Evolutionary conservation across 306 rosid genomes (phyloP).

Genomic region (Lablab purpureus): DNA sequence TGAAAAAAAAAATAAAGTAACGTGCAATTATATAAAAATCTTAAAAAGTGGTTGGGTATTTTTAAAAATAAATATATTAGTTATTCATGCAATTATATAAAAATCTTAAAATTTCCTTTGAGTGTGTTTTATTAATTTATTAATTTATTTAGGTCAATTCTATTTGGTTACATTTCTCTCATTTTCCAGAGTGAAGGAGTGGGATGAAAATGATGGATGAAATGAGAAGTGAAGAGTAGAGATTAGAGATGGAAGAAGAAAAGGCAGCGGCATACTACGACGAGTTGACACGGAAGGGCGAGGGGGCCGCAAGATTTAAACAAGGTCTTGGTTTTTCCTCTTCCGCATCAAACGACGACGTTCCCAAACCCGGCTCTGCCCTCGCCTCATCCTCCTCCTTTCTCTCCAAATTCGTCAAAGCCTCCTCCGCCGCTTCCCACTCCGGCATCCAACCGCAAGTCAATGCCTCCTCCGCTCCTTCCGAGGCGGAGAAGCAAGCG

Average conservation of each 20-base stretch:
- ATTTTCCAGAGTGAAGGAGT: not conserved
- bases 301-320: constrained; percentile 88
- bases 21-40: too few relatives aligned
- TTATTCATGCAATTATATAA: too few relatives aligned
- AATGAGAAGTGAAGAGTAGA: not conserved
- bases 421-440: constrained; percentile 70
- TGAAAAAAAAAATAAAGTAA: too few relatives aligned
- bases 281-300: constrained; percentile 81
- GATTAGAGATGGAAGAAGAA: constrained; percentile 75
- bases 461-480: constrained; percentile 70
- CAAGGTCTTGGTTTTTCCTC: constrained; percentile 87
- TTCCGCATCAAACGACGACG: constrained; percentile 52
- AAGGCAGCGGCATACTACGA: constrained; percentile 96
- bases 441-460: constrained; percentile 65
- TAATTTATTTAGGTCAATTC: too few relatives aligned
- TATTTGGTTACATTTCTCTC: not conserved
- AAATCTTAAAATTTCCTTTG: too few relatives aligned
- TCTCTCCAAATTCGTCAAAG: constrained; percentile 80
- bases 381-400: constrained; percentile 69
- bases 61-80: too few relatives aligned
- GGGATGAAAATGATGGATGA: not conserved
- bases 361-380: constrained; percentile 59
- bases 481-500: constrained; percentile 62
- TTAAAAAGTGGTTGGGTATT: too few relatives aligned
- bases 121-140: too few relatives aligned